phyloP scores from a whole-genome alignment of 2,329 filamentous ascomycete species.

The Didymella keratinophila region DNA sequence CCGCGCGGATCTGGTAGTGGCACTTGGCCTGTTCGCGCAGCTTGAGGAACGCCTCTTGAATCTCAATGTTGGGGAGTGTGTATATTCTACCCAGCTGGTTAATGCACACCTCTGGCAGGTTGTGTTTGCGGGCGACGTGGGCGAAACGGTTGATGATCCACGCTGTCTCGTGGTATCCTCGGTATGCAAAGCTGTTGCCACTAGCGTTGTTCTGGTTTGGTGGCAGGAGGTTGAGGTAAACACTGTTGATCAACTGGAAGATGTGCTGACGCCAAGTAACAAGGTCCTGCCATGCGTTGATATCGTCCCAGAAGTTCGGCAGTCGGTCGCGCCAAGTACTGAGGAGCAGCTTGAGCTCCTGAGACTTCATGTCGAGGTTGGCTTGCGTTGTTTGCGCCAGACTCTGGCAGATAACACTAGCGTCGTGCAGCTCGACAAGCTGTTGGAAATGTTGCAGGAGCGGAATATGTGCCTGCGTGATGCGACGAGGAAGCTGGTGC shows the following conservation, averaged over 20 bases:
- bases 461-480: slow-evolving; percentile 94
- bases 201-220: slow-evolving; percentile 77
- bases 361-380: slow-evolving; percentile 93
- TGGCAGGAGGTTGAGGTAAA: slow-evolving; percentile 86
- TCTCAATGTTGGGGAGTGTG: slow-evolving; percentile 98
- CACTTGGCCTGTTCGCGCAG: slow-evolving; percentile 98
- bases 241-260: slow-evolving; percentile 94
- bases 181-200: slow-evolving; percentile 93
- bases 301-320: slow-evolving; percentile 99
- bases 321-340: slow-evolving; percentile 95
- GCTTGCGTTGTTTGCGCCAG: slow-evolving; percentile 80
- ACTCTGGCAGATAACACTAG: slow-evolving; percentile 94
- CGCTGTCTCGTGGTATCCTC: slow-evolving; percentile 96
- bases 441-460: slow-evolving; percentile 98
- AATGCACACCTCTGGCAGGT: slow-evolving; percentile 95
- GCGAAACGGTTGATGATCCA: slow-evolving; percentile 99
- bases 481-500: slow-evolving; percentile 93
- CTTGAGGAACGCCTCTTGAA: slow-evolving; percentile 98
- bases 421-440: slow-evolving; percentile 95
- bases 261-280: slow-evolving; percentile 99
- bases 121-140: slow-evolving; percentile 96
- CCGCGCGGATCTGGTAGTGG: slow-evolving; percentile 94
- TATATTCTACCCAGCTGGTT: slow-evolving; percentile 97
- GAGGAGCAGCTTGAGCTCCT: slow-evolving; percentile 91
- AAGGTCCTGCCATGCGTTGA: slow-evolving; percentile 98